Percentiles rank a stretch among this genome's conserved stretches.
These are phyloP conservation scores for Phycomyces blakesleeanus DNA, from an alignment of 192 early-diverging fungal genomes.

Conservation along the genomic window DNA sequence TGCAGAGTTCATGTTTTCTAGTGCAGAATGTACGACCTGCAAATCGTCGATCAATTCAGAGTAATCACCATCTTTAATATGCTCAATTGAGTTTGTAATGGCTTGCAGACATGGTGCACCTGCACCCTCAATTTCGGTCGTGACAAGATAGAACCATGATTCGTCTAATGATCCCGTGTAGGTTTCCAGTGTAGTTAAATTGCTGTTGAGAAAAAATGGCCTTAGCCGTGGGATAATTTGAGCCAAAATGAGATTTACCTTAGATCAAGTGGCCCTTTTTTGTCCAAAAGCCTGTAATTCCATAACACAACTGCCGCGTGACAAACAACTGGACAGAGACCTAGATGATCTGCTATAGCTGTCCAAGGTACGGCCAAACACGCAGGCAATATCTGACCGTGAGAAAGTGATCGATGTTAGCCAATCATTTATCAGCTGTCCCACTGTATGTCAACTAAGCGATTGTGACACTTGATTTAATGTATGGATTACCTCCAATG, in stretches of 20 bases:
- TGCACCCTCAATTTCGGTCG: slow-evolving; percentile 80
- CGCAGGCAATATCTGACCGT: slow-evolving; percentile 61
- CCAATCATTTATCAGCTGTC: background rate
- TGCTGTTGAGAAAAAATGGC: slow-evolving; percentile 39
- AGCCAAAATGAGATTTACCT: slow-evolving; percentile 39
- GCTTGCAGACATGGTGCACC: slow-evolving; percentile 67
- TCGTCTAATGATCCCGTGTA: slow-evolving; percentile 89
- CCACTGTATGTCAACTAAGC: slow-evolving; percentile 7
- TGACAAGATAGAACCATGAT: slow-evolving; percentile 95
- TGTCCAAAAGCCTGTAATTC: slow-evolving; percentile 90
- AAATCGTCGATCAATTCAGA: slow-evolving; percentile 48
- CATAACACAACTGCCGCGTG: slow-evolving; percentile 85
- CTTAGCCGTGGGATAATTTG: background rate
- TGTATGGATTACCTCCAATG: slow-evolving; percentile 55
- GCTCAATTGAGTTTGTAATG: slow-evolving; percentile 64
- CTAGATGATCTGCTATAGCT: slow-evolving; percentile 63
- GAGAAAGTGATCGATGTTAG: slow-evolving; percentile 4
- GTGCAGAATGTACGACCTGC: slow-evolving; percentile 46
- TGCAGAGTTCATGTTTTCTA: slow-evolving; percentile 50
- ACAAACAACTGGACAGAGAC: slow-evolving; percentile 82
- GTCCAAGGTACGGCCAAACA: slow-evolving; percentile 85
- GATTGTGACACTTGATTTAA: background rate
- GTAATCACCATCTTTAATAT: slow-evolving; percentile 52
- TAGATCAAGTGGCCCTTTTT: slow-evolving; percentile 68
- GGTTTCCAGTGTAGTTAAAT: slow-evolving; percentile 78